A percentile compares a stretch with the other conserved stretches of the same genome.
phyloP scores from a whole-genome alignment of 106 monocot genomes.

The Phalaenopsis equestris region DNA sequence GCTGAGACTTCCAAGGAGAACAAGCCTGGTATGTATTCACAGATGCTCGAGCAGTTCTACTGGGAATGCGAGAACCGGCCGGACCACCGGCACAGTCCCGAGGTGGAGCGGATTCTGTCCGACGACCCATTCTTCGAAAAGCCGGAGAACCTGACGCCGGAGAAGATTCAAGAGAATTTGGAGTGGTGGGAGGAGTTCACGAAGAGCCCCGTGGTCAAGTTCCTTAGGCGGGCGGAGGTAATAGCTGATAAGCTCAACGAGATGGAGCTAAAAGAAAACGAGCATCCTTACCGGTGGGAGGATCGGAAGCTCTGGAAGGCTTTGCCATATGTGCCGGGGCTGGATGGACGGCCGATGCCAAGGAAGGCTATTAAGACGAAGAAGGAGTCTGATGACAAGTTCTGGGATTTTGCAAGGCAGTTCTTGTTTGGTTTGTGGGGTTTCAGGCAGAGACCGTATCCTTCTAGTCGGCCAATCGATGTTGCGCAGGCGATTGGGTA shows the following conservation, averaged over 20 bases:
- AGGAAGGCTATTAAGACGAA: constrained; percentile 69
- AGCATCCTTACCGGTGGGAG: constrained; percentile 52
- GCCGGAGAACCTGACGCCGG: constrained; percentile 48
- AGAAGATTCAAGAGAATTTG: constrained; percentile 60
- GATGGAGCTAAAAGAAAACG: constrained; percentile 69
- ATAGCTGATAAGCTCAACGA: constrained; percentile 58
- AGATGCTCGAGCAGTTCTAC: constrained; percentile 73
- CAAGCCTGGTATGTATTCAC: constrained; percentile 25
- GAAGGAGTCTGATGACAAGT: constrained; percentile 63
- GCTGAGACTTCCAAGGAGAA: background rate
- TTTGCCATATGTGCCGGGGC: constrained; percentile 57
- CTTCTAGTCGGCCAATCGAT: constrained; percentile 67
- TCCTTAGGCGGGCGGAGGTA: constrained; percentile 46
- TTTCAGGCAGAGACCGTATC: constrained; percentile 70
- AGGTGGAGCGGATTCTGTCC: constrained; percentile 57
- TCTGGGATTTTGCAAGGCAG: constrained; percentile 84
- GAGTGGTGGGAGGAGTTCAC: constrained; percentile 68
- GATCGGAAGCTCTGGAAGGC: constrained; percentile 68
- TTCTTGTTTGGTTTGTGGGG: constrained; percentile 86
- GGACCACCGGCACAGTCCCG: constrained; percentile 66
- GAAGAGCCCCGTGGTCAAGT: constrained; percentile 58
- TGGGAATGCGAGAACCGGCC: constrained; percentile 68
- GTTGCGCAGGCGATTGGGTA: constrained; percentile 78
- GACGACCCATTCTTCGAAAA: constrained; percentile 54
- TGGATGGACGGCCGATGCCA: constrained; percentile 73